Evolutionary conservation across 1,139 yeast genomes (phyloP), one percentile per base, ranked within the genome.

Genomic region (Arxiozyma telluris): DNA sequence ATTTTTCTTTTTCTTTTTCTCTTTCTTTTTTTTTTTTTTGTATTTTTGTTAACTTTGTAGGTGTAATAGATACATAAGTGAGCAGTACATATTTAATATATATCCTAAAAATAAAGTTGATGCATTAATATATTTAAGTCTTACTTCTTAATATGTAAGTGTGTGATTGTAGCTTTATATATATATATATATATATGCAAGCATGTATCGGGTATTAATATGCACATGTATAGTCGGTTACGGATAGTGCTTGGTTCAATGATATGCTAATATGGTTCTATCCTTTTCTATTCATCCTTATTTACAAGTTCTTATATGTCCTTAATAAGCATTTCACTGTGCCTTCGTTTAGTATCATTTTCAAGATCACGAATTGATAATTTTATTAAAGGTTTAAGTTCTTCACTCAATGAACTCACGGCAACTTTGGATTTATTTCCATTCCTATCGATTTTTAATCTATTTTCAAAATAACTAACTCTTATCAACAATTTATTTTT

Each of bases 401-500:
- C 48, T 5, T 45, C 27, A n/a, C 12, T 20, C 5, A 45, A 9
- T 17, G 20, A 8, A 18, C 17, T n/a, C 38, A 44, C 11, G 22
- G 25, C 47, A n/a, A n/a, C 25, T 44, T 44, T 17, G 12, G 12
- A 25, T 17, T 44, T 12, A 4, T 17, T 11, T 20, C 41, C 18
- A 25, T 17, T 7, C 18, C n/a, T 27, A 11, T 45, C 27, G 8
- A 34, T 8, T 34, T 8, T 15, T 22, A 48, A n/a, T 27, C 27
- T 57, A 58, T 18, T 48, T 47, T 61, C 63, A 17, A 61, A 18
- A 17, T 50, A 44, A 1, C 49, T 50, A 6, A 62, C 43, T 18
- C 55, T 50, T n/a, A 47, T 54, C 27, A 62, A 45, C 25, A 60
- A 39, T 42, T 51, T 57, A 34, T 49, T 50, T 46, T 61, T 63